Conservation (phyloP, 2,329 filamentous ascomycete genomes). For the Monosporascus sp. region DNA sequence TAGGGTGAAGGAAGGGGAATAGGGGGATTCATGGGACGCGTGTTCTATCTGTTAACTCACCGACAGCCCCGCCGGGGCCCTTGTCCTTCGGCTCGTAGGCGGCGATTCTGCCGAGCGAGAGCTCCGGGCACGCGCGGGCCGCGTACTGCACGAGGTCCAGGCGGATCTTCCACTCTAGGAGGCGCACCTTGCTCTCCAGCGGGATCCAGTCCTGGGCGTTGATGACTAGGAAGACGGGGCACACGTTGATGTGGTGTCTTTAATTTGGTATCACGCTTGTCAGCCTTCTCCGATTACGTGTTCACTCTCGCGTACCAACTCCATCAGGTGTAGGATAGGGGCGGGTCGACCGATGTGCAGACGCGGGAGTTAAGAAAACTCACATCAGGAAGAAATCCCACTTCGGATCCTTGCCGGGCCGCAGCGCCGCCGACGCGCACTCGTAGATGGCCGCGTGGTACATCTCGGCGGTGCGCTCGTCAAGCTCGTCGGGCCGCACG, state of each 20-base stretch:
- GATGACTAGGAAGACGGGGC: conserved; percentile 70
- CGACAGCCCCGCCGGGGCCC: conserved; percentile 31
- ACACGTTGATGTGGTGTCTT: conserved; percentile 72
- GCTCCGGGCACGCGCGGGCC: conserved; percentile 57
- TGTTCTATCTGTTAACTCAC: conserved; percentile 26
- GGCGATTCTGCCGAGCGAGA: conserved; percentile 55
- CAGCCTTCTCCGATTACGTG: no score
- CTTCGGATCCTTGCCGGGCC: conserved; percentile 60
- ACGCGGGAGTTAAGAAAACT: conserved; percentile 15
- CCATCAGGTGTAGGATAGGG: no score
- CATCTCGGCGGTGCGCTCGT: conserved; percentile 57
- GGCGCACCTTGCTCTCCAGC: conserved; percentile 54
- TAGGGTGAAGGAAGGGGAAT: no score
- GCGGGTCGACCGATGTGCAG: not conserved
- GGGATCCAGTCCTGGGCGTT: conserved; percentile 58
- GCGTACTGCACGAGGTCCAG: conserved; percentile 71
- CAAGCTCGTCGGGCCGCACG: conserved; percentile 52
- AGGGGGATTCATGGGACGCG: no score
- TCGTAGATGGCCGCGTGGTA: conserved; percentile 56
- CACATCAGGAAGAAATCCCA: conserved; percentile 75
- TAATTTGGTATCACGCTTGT: conserved; percentile 22
- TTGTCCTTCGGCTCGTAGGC: conserved; percentile 51
- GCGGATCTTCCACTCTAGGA: conserved; percentile 80
- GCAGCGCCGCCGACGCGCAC: conserved; percentile 53
- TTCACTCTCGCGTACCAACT: no score